Conservation (phyloP, 148 eudicot species). For the Amaranthus palmeri region DNA sequence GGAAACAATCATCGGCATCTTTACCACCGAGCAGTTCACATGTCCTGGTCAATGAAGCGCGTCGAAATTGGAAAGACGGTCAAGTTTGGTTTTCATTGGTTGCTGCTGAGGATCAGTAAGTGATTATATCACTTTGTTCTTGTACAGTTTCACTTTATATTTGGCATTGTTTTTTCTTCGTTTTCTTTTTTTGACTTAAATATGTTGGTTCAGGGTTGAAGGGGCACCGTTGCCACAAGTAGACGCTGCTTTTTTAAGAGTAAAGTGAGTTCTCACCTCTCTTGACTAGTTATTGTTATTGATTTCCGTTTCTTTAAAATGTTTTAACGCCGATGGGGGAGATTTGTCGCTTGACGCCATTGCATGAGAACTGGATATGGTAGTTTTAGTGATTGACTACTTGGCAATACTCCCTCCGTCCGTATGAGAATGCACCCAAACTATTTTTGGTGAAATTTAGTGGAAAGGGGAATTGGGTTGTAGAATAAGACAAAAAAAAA, state of each 20-base stretch:
- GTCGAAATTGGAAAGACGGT: slow-evolving; percentile 36
- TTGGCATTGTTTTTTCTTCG: not conserved
- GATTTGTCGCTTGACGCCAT: not conserved
- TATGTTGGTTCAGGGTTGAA: slow-evolving; percentile 52
- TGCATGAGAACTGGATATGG: not conserved
- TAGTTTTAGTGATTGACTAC: not conserved
- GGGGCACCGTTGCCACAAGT: slow-evolving; percentile 64
- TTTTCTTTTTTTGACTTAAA: not conserved
- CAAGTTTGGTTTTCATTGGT: slow-evolving; percentile 90
- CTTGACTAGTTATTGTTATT: not conserved
- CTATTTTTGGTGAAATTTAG: too few relatives aligned
- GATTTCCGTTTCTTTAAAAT: not conserved
- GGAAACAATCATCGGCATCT: slow-evolving; percentile 28
- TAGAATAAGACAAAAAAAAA: too few relatives aligned
- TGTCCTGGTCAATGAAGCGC: slow-evolving; percentile 33
- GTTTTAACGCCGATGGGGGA: not conserved
- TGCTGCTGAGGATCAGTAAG: slow-evolving; percentile 69
- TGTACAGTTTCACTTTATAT: not conserved
- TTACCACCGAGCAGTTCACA: slow-evolving; percentile 36
- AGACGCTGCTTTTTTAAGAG: slow-evolving; percentile 66
- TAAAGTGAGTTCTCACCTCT: slow-evolving; percentile 53
- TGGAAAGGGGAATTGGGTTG: too few relatives aligned
- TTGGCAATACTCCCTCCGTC: too few relatives aligned
- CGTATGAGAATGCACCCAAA: too few relatives aligned
- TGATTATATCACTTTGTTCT: not conserved